A percentile compares a stretch with the other conserved stretches of the same genome.
Evolutionary conservation across 805 yeast species (phyloP).

Genomic region (Brettanomyces sp.): DNA sequence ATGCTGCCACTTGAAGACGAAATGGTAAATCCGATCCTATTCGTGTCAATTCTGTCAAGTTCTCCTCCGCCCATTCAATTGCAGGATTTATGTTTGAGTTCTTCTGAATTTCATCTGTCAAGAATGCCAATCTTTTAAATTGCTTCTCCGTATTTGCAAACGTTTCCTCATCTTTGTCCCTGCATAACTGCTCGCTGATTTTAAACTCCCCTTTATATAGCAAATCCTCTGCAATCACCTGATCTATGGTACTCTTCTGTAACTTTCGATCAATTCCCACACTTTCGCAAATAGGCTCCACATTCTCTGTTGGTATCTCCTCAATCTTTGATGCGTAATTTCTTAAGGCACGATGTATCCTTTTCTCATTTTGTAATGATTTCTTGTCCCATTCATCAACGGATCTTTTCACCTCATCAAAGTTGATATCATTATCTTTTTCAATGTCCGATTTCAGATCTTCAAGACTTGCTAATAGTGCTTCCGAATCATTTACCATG

Average conservation of each 20-base stretch:
- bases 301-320: slow-evolving; percentile 3
- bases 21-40: slow-evolving; percentile 37
- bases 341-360: slow-evolving; percentile 13
- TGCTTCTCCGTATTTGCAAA: slow-evolving; percentile 23
- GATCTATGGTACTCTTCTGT: slow-evolving; percentile 5
- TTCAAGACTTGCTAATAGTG: slow-evolving; percentile 18
- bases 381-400: slow-evolving; percentile 16
- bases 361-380: slow-evolving; percentile 6
- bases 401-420: slow-evolving; percentile 7
- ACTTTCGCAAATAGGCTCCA: slow-evolving; percentile 1
- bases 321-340: slow-evolving; percentile 12
- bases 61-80: slow-evolving; percentile 35
- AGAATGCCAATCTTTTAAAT: slow-evolving; percentile 34
- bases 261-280: not conserved
- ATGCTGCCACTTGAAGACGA: slow-evolving; percentile 34
- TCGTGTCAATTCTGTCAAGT: slow-evolving; percentile 17
- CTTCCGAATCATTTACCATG: slow-evolving; percentile 21
- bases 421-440: slow-evolving; percentile 5
- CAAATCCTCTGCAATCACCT: slow-evolving; percentile 24
- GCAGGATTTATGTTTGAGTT: slow-evolving; percentile 34
- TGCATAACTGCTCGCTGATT: slow-evolving; percentile 16
- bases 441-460: slow-evolving; percentile 8
- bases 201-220: slow-evolving; percentile 23
- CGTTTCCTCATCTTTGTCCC: slow-evolving; percentile 19
- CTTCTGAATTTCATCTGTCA: slow-evolving; percentile 27